Conservation (phyloP, 164 flowering plant genomes). For the Liquidambar formosana region DNA sequence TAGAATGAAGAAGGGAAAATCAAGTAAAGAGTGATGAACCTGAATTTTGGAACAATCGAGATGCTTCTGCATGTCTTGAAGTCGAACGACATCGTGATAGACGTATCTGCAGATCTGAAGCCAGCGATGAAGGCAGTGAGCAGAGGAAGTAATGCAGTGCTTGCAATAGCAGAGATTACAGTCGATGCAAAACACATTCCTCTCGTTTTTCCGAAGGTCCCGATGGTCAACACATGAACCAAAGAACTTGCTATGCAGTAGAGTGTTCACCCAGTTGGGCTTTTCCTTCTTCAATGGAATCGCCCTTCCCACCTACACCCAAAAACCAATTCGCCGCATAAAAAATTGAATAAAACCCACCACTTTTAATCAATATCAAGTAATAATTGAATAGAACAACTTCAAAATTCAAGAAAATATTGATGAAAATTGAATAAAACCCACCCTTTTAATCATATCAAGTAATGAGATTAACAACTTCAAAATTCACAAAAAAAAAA, state of each 20-base stretch:
- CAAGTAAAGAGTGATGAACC: constrained; percentile 26
- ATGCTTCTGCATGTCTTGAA: constrained; percentile 57
- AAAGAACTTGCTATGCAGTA: constrained; percentile 40
- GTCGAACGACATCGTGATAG: constrained; percentile 66
- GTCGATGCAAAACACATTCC: constrained; percentile 66
- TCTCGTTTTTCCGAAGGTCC: constrained; percentile 49
- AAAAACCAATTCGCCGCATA: too few relatives aligned
- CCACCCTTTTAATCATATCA: too few relatives aligned
- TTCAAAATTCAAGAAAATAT: too few relatives aligned
- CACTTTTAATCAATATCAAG: too few relatives aligned
- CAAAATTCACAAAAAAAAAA: too few relatives aligned
- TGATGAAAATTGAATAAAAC: too few relatives aligned
- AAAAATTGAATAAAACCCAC: too few relatives aligned
- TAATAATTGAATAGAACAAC: too few relatives aligned
- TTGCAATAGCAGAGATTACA: constrained; percentile 51
- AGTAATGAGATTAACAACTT: too few relatives aligned
- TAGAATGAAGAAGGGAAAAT: neutral
- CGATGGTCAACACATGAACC: constrained; percentile 35
- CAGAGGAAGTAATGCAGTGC: constrained; percentile 45
- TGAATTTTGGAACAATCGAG: constrained; percentile 69
- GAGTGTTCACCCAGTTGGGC: constrained; percentile 29
- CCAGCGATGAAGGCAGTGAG: constrained; percentile 35
- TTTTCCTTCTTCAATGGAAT: constrained; percentile 12
- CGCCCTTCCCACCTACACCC: constrained; percentile 26
- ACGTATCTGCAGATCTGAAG: constrained; percentile 77